Base-by-base conservation (phyloP, 2,329 filamentous ascomycete genomes). In the Ascocoryne sarcoides region DNA sequence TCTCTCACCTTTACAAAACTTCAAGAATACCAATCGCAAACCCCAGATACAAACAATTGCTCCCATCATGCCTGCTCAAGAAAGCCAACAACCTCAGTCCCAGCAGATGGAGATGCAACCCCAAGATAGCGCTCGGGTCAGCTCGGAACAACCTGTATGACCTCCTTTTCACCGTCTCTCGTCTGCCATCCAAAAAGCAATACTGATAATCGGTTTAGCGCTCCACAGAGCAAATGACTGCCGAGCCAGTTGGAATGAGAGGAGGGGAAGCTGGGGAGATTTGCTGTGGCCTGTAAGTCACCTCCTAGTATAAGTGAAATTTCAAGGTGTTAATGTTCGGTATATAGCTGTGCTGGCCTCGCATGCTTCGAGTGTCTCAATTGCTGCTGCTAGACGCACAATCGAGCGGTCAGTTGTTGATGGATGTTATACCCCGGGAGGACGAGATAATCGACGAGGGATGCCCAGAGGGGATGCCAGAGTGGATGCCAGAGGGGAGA, bases 291-390 rank as follows among this genome's bases (percentile, higher is more conserved):
- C 18, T 53, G 54, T 57, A 52, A 50, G 52, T 48, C 15, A 21
- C 29, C 17, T 29, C 21, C 16, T 36, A 35, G 20, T 17, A 2
- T 33, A 31, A 12, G 21, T 33, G 15, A 10, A 5, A 21, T 8
- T 14, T 8, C 33, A 17, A 21, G 10, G 17, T 26, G 36, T 44
- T 40, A 35, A 45, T 17, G 18, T 14, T 16, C 21, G n/a, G 23
- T 4, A 8, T 42, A 16, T 35, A 56, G 53, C 16, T 57, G 54
- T 32, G 54, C 54, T 14, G 54, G 51, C 30, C 45, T 54, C 28
- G 52, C 52, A 10, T 57, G 54, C 43, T 56, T 56, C 45, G 54
- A 57, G 35, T 57, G 54, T 44, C 48, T 49, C 38, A 48, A 55
- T 12, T 57, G 54, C 50, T 57, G 54, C 39, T 55, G 53, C 42